These are phyloP conservation scores for Coffea canephora DNA, from an alignment of 257 asterid genomes.

Conservation along the genomic window DNA sequence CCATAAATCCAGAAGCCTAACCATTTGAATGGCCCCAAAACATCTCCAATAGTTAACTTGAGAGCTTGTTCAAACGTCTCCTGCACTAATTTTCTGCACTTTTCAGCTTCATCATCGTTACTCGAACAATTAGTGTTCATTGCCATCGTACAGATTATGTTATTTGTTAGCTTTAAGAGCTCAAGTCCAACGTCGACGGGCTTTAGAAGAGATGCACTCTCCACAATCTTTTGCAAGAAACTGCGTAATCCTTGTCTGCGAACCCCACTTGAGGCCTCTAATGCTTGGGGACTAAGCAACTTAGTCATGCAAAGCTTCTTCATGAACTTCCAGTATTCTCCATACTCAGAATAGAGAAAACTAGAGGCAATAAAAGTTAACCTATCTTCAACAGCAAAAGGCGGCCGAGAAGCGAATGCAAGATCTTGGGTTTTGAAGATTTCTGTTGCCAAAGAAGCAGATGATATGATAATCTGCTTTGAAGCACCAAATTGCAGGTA, in stretches of 20 bases:
- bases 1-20: background rate
- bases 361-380: background rate
- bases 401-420: background rate
- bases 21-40: background rate
- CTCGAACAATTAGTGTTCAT: too few species aligned
- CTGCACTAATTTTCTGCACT: too few species aligned
- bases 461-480: background rate
- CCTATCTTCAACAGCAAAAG: background rate
- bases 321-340: background rate
- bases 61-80: too few species aligned
- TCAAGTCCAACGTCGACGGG: too few species aligned
- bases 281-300: too few species aligned
- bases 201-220: too few species aligned
- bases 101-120: too few species aligned
- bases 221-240: too few species aligned
- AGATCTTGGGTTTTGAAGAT: background rate
- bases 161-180: too few species aligned
- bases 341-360: background rate
- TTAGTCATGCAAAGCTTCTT: background rate
- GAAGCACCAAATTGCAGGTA: background rate
- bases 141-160: too few species aligned
- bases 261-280: background rate
- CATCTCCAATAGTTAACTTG: background rate
- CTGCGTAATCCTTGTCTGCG: too few species aligned
- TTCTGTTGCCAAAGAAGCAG: background rate